Base-by-base conservation (phyloP, 805 yeast species). In the Tanozyma kutaoensis region DNA sequence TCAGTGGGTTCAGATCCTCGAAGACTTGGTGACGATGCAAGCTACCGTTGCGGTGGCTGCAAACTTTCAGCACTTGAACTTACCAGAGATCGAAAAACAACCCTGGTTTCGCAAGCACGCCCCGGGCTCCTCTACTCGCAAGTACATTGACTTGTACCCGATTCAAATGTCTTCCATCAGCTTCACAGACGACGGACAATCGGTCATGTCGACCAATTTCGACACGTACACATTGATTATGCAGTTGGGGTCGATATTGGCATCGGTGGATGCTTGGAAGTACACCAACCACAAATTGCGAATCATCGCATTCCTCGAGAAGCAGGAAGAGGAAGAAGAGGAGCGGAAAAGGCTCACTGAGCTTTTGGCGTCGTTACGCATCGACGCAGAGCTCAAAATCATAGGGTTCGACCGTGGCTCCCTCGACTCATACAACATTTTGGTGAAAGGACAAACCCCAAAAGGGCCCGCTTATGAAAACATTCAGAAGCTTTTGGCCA, bases 181-280 rank as follows among this genome's bases (percentile, higher is more conserved):
- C 27, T 62, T 71, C 24, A 71, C 76, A 30, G 68, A 66, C 14
- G 65, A 70, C 28, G 86, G 86, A 4, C 69, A 69, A 29, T 70
- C 77, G 12, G 74, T 79, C 1, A 45, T 77, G 33, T 79, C 95
- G 1, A 85, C 94, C 3, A 91, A 91, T 44, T 85, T 91, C 46
- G 99, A 91, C 49, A 91, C 99, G 0, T 91, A 86, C 44, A 88
- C 97, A 0, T 63, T 91, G 43, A 91, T 91, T 36, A 56, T 93
- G 32, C 99, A 91, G 45, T 58, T 91, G 30, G 98, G 97, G 3
- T 93, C 95, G 2, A 88, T 91, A 38, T 56, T 91, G 31, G 72
- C 80, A 8, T 86, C 98, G 0, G 98, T 91, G 3, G 93, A 93
- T 1, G 79, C 76, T 24, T 91, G 99, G 99, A 74, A 80, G 36